phyloP scores from a whole-genome alignment of 2,329 filamentous ascomycete genomes.

The Penicillium sp. region DNA sequence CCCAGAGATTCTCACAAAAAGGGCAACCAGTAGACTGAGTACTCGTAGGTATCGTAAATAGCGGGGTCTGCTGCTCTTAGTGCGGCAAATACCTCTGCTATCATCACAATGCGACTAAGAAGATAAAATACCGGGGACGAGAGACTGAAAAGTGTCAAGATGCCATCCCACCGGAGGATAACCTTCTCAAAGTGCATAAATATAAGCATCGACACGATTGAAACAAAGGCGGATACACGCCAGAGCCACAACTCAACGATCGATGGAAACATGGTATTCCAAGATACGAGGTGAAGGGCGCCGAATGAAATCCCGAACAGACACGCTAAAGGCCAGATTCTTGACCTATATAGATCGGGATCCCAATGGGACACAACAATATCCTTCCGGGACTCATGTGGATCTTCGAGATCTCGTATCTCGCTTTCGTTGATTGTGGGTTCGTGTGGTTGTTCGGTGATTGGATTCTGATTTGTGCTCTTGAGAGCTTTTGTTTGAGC shows the following conservation, averaged over 20 bases:
- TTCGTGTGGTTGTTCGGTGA: not conserved
- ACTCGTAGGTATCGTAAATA: slow-evolving; percentile 2
- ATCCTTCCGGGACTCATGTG: not conserved
- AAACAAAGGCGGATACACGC: not conserved
- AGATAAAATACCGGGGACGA: not conserved
- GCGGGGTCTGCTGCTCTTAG: not conserved
- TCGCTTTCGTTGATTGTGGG: not conserved
- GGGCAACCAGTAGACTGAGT: not conserved
- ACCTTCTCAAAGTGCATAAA: slow-evolving; percentile 7
- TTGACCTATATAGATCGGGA: not conserved
- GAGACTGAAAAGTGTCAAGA: slow-evolving; percentile 4
- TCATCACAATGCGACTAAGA: slow-evolving; percentile 2
- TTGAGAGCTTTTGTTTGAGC: not conserved
- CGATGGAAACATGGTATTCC: not conserved
- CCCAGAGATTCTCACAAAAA: not conserved
- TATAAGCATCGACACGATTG: not conserved
- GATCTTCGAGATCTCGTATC: not conserved
- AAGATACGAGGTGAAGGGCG: not conserved
- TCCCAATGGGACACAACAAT: not conserved
- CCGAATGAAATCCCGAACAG: not conserved
- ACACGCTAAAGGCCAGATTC: not conserved
- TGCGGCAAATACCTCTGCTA: not conserved
- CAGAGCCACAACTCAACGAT: not conserved
- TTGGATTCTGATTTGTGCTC: not conserved
- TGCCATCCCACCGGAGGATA: not conserved